Evolutionary conservation across 2,329 filamentous ascomycete species (phyloP).

Genomic region (Waltergamsia citrina): DNA sequence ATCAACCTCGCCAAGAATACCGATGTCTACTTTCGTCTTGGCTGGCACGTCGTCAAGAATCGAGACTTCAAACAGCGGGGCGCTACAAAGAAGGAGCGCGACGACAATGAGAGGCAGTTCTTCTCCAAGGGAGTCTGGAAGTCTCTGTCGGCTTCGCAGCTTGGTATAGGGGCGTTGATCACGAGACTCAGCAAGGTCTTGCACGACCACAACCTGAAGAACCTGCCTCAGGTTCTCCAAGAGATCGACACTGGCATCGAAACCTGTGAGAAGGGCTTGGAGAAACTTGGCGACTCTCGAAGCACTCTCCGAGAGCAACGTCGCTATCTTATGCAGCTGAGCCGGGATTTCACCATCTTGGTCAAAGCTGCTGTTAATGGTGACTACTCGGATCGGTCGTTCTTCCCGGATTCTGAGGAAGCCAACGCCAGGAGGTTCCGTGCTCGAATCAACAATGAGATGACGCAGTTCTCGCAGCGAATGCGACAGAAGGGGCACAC

Average conservation of each 20-base stretch:
- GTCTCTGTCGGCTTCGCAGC: conserved; percentile 16
- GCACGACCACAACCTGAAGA: conserved; percentile 30
- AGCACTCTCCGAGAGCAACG: conserved; percentile 35
- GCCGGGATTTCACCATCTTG: conserved; percentile 31
- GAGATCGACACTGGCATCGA: conserved; percentile 28
- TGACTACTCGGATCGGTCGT: conserved; percentile 33
- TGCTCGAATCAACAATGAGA: too few species aligned
- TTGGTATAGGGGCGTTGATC: conserved; percentile 39
- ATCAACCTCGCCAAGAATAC: conserved; percentile 32
- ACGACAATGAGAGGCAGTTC: conserved; percentile 30
- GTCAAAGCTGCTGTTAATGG: conserved; percentile 38
- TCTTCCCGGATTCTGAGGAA: too few species aligned
- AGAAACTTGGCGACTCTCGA: conserved; percentile 38
- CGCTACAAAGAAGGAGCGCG: conserved; percentile 20
- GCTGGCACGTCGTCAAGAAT: conserved; percentile 33
- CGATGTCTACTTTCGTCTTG: conserved; percentile 35
- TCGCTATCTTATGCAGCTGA: conserved; percentile 34
- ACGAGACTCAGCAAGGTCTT: conserved; percentile 41
- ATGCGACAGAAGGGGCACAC: too few species aligned
- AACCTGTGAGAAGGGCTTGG: conserved; percentile 24
- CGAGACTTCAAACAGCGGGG: conserved; percentile 9
- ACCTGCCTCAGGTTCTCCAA: conserved; percentile 33
- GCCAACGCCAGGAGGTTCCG: too few species aligned
- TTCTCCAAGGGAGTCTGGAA: conserved; percentile 32
- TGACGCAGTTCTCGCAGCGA: too few species aligned